Conservation (phyloP, 345 rosid species). For the Ricinus communis region DNA sequence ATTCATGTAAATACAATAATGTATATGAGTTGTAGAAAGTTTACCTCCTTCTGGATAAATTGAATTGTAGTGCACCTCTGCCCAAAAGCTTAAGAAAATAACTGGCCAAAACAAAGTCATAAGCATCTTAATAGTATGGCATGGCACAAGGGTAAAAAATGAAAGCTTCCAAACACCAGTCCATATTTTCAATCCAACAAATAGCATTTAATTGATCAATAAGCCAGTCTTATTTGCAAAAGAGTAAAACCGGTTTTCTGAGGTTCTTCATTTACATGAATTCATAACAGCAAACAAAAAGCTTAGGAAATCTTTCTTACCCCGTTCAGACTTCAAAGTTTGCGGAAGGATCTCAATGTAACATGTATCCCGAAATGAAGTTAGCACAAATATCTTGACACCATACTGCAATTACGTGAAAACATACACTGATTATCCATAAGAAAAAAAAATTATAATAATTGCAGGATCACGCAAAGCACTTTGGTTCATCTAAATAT, state of each 20-base stretch:
- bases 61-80: slow-evolving; percentile 96
- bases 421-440: neutral
- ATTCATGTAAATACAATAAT: too few species aligned
- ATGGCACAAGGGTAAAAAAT: neutral
- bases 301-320: slow-evolving; percentile 37
- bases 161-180: neutral
- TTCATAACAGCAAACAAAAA: slow-evolving; percentile 2
- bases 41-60: slow-evolving; percentile 90
- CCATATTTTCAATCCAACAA: neutral
- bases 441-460: too few species aligned
- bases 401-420: slow-evolving; percentile 63
- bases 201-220: too few species aligned
- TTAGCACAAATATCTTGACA: slow-evolving; percentile 76
- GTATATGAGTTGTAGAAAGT: too few species aligned
- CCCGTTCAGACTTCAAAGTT: slow-evolving; percentile 59
- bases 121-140: neutral
- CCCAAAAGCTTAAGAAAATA: slow-evolving; percentile 93
- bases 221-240: too few species aligned
- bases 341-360: slow-evolving; percentile 84
- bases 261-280: neutral
- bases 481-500: too few species aligned
- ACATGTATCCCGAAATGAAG: slow-evolving; percentile 92
- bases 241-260: neutral
- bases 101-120: slow-evolving; percentile 40
- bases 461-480: too few species aligned